These are phyloP conservation scores for Microsporum ferrugineum DNA, from an alignment of 2,329 filamentous ascomycete genomes.

Conservation along the genomic window DNA sequence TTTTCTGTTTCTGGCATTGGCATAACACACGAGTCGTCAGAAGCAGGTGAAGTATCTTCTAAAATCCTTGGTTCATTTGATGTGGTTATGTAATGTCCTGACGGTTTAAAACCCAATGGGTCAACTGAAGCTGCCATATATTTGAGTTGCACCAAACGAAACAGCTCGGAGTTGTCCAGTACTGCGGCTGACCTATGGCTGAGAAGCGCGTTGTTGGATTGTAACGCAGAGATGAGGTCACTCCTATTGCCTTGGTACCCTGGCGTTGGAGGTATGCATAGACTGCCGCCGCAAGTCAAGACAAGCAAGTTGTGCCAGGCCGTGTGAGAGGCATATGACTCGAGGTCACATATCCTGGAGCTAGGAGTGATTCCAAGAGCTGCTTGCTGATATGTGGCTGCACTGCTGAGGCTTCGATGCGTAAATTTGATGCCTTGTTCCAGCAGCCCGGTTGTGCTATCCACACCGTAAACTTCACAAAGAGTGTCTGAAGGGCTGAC, in stretches of 20 bases:
- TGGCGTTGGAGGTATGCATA: constrained; percentile 45
- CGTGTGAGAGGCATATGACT: constrained; percentile 8
- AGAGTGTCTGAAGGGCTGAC: constrained; percentile 21
- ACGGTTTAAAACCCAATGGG: neutral
- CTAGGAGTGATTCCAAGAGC: constrained; percentile 37
- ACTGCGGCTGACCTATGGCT: constrained; percentile 47
- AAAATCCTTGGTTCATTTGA: neutral
- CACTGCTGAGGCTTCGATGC: constrained; percentile 48
- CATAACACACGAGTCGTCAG: neutral
- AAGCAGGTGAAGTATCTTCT: neutral
- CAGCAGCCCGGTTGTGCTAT: constrained; percentile 40
- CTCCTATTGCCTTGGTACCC: constrained; percentile 41
- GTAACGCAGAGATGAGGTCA: constrained; percentile 40
- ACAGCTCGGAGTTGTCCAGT: constrained; percentile 32
- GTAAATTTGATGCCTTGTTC: constrained; percentile 48
- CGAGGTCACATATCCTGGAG: constrained; percentile 48
- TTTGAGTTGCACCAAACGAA: constrained; percentile 29
- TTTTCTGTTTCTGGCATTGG: neutral
- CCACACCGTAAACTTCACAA: constrained; percentile 51
- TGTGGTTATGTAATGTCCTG: neutral
- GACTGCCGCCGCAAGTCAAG: constrained; percentile 45
- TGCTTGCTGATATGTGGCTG: constrained; percentile 42
- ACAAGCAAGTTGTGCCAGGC: constrained; percentile 80
- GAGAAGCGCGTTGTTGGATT: constrained; percentile 46
- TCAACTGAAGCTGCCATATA: constrained; percentile 35